Evolutionary conservation across 1,284 basidiomycete genomes (phyloP), one percentile per base, ranked within the genome.

Genomic region (Bondarzewia mesenterica): DNA sequence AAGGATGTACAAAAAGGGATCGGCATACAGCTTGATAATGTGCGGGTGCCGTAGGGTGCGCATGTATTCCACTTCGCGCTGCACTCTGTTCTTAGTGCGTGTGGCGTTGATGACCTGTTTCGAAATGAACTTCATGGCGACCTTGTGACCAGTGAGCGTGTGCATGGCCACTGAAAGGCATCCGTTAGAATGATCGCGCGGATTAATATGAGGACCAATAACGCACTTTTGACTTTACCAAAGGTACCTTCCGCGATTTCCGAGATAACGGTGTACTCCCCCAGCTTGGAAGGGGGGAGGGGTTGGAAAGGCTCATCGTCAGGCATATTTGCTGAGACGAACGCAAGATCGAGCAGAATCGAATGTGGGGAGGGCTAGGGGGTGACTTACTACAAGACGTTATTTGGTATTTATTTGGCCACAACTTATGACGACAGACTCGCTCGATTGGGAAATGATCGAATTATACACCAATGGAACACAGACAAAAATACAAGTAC

Each of bases 101-200:
- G 92, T 87, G 54, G 85, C 82, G 55, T 88, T 85, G 52, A 98
- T 97, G 60, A 92, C 93, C 50, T 89, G 88, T 63, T 95, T 93
- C 52, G 92, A 93, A 60, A 98, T 93, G 62, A 92, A 93, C 74
- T 98, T 98, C 87, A 99, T 93, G 3, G 95, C 95, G 39, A 99
- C 95, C 57, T 85, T 85, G 62, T 97, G 92, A 0, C 93, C 93
- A 0, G 95, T 98, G 56, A 97, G 80, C 39, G 89, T 89, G 65
- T 99, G 95, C 12, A 83, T 84, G 27, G 93, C 95, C 77, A 95
- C 93, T 97, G 65, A 42, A 38, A 44, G 10, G 22, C 15, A 38
- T 46, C 5, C n/a, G 35, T 51, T 25, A 55, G 46, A 26, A 47
- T 44, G 48, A 45, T 44, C 39, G 10, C 37, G 14, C 25, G 46